Evolutionary conservation across 176 grass and related monocot species (phyloP), one percentile per base, ranked within the genome.

Genomic region (Oryza brachyantha): DNA sequence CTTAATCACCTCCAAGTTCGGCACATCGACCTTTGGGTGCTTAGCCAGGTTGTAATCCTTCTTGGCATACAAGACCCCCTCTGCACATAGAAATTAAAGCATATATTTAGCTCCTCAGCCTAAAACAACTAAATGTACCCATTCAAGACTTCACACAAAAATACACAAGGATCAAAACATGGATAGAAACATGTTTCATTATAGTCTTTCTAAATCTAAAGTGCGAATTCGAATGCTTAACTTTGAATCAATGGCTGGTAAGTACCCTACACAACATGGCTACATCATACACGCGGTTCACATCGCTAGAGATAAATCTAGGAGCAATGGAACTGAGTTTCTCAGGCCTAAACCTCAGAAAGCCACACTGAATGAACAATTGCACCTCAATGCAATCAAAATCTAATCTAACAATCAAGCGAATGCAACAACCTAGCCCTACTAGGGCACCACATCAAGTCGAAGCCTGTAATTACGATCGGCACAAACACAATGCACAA

Each of bases 31-130:
- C 82, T 88, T 82, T 0, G 91, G 91, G 78, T 97, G 94, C 89
- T 97, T 97, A 19, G 94, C 89, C 24, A 97, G 72, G 82, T 97
- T 97, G 79, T 93, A 97, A 32, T 97, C 94, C 81, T 97, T 97
- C 79, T 97, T 93, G 1, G 94, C 91, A 78, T 90, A 97, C 29
- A 97, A 64, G 26, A 93, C 91, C 0, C 94, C 94, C 91, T 97
- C 94, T 97, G 85, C 36, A 77, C 31, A 39, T 25, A 10, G n/a
- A 17, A 43, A 27, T 64, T 0, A 5, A 5, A 54, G 8, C 50
- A 24, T 24, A 22, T 22, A 22, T 0, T 55, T 57, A 57, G 19
- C 21, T 1, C 21, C 2, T n/a, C 48, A 52, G 4, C 5, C 5
- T 7, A 45, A 14, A 45, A 45, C 3, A 52, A 52, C 0, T 52